Percentiles rank a stretch among this genome's conserved stretches.
These are phyloP conservation scores for Xylaria scruposa DNA, from an alignment of 495 filamentous ascomycete genomes.

Conservation along the genomic window DNA sequence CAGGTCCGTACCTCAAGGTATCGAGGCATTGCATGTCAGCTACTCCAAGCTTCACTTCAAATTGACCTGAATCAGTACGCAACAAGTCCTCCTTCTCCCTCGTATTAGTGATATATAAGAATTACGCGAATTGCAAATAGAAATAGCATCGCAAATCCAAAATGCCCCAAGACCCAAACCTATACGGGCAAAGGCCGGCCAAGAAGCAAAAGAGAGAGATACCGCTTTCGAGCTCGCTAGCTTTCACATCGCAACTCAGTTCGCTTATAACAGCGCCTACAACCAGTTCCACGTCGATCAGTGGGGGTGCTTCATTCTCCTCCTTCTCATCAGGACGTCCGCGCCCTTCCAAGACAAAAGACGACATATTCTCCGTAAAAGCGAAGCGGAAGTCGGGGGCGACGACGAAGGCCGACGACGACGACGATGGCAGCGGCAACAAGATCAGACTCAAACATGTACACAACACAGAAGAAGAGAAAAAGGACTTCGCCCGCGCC, in stretches of 20 bases:
- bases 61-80: not conserved
- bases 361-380: conserved; percentile 72
- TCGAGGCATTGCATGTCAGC: not conserved
- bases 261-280: conserved; percentile 67
- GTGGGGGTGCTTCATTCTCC: conserved; percentile 47
- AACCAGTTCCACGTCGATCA: conserved; percentile 36
- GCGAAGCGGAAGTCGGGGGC: conserved; percentile 65
- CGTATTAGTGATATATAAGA: not conserved
- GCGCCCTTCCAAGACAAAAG: conserved; percentile 72
- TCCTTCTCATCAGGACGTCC: conserved; percentile 60
- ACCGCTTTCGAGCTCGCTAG: conserved; percentile 73
- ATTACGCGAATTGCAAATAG: not conserved
- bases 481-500: conserved; percentile 59
- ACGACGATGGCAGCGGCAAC: conserved; percentile 32
- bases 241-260: conserved; percentile 79
- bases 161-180: conserved; percentile 65
- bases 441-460: conserved; percentile 51
- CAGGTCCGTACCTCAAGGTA: not conserved
- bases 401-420: conserved; percentile 34
- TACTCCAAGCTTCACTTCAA: not conserved
- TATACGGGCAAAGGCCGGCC: conserved; percentile 78
- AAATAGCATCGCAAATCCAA: not conserved
- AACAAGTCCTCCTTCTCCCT: not conserved
- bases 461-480: conserved; percentile 54
- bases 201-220: conserved; percentile 66